Base-by-base conservation (phyloP, 164 flowering plant species). In the Magnolia officinalis region DNA sequence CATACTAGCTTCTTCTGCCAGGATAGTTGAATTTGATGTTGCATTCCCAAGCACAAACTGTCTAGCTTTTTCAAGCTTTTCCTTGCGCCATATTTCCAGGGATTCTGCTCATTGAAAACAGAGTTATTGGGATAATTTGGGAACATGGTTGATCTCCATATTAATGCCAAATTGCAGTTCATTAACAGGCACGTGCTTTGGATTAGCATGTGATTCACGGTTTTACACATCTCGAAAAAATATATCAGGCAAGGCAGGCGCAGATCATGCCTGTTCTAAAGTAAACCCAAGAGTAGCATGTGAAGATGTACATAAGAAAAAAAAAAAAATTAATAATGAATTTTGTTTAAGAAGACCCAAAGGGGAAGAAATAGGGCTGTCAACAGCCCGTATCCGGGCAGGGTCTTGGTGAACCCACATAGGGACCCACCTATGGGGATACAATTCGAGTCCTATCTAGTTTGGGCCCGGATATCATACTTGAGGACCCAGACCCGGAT, bases 31-130 rank as follows among this genome's bases (percentile, higher is more conserved):
- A 75, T 83, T 87, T 24, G 73, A 16, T 21, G 78, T 74, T 19
- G 75, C 51, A 71, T 76, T 79, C 70, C 85, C 87, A 80, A 23
- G 74, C 37, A 72, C 74, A 70, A 84, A 67, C 76, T 78, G 77
- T 72, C 82, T 88, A 37, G 81, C 83, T 83, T 89, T 92, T 82
- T 88, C 84, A 55, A 95, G 74, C 80, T 90, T 95, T 78, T 85
- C 85, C 76, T 69, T 84, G 70, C 96, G 94, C 98, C 96, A 95
- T 24, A 77, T 84, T 82, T 94, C 96, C 73, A 94, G 81, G 64
- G 89, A 88, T 79, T 87, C 98, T 94, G 94, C 85, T 78, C 70
- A 81, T 74, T 72, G 78, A 72, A 77, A 82, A 78, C 2, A 29
- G 24, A 58, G 7, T 52, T 16, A 37, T 2, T 29, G 20, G 61